phyloP scores from a whole-genome alignment of 345 rosid genomes.

The Salix viminalis region DNA sequence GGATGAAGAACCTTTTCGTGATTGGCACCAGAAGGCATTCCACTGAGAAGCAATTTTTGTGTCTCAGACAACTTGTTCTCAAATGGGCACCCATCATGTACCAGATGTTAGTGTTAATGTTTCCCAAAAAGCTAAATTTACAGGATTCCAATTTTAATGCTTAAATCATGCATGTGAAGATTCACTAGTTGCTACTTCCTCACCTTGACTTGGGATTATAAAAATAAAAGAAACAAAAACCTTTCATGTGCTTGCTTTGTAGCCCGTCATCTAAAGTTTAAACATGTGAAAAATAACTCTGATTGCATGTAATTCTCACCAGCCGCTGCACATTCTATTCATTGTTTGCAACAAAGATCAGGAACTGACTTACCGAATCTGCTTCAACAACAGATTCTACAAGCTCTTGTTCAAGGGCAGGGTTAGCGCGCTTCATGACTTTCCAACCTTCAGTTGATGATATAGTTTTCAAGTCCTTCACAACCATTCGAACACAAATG shows the following conservation, averaged over 20 bases:
- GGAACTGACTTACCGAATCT: conserved; percentile 51
- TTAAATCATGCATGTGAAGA: not conserved
- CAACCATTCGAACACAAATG: conserved; percentile 53
- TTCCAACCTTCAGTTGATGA: conserved; percentile 82
- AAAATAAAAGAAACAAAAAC: not conserved
- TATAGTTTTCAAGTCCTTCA: conserved; percentile 69
- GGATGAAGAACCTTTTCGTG: not conserved
- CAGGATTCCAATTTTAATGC: not conserved
- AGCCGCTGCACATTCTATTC: not conserved
- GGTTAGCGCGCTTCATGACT: conserved; percentile 60
- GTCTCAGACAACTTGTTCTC: not conserved
- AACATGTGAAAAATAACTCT: not conserved
- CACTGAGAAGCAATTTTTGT: not conserved
- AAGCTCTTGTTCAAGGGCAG: conserved; percentile 76
- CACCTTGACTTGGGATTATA: not conserved
- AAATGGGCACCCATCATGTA: not conserved
- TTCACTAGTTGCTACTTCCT: not conserved
- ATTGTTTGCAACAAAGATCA: not conserved
- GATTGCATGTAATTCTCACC: not conserved
- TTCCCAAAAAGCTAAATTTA: not conserved
- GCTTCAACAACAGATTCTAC: conserved; percentile 61
- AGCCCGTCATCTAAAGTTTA: not conserved
- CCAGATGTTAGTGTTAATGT: not conserved
- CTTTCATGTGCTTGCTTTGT: not conserved
- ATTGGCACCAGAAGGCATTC: not conserved